These are phyloP conservation scores for Ogataea paradorogensis DNA, from an alignment of 805 yeast species.

Conservation along the genomic window DNA sequence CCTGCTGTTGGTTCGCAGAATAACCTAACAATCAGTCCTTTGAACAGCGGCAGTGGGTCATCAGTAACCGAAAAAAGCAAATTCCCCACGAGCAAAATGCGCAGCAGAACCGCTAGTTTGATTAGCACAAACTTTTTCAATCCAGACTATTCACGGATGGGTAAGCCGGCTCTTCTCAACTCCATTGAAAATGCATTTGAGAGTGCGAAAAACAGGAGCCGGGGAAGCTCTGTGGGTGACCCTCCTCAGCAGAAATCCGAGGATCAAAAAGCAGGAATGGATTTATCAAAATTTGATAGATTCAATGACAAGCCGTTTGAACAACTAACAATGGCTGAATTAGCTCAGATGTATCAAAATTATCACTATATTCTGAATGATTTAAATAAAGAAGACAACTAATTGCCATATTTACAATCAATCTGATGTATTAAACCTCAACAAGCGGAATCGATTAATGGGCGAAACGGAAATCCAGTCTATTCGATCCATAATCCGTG, in stretches of 20 bases:
- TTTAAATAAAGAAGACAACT: slow-evolving; percentile 1
- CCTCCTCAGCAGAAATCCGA: slow-evolving; percentile 3
- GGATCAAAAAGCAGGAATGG: slow-evolving; percentile 5
- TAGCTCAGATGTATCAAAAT: slow-evolving; percentile 27
- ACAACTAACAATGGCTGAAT: slow-evolving; percentile 28
- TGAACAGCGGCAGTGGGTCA: slow-evolving; percentile 1
- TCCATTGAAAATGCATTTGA: slow-evolving; percentile 35
- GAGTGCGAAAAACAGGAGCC: slow-evolving; percentile 30
- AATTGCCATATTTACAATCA: not conserved
- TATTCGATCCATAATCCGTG: slow-evolving; percentile 52
- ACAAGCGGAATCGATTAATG: slow-evolving; percentile 15
- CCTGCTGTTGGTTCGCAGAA: slow-evolving; percentile 1
- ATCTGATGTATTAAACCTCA: not conserved
- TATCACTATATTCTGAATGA: slow-evolving; percentile 27
- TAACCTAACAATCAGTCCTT: slow-evolving; percentile 6
- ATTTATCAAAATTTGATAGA: slow-evolving; percentile 14
- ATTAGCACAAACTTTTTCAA: slow-evolving; percentile 19
- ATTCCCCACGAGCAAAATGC: slow-evolving; percentile 15
- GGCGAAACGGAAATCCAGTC: slow-evolving; percentile 46
- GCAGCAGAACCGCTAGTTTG: slow-evolving; percentile 34
- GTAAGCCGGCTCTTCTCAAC: slow-evolving; percentile 22
- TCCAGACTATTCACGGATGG: slow-evolving; percentile 2
- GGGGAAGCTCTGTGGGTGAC: slow-evolving; percentile 26
- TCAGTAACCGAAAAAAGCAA: not conserved
- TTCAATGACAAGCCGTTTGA: slow-evolving; percentile 28